Evolutionary conservation across 2,329 filamentous ascomycete species (phyloP), one percentile per base, ranked within the genome.

Genomic region (Exophiala bonariae): DNA sequence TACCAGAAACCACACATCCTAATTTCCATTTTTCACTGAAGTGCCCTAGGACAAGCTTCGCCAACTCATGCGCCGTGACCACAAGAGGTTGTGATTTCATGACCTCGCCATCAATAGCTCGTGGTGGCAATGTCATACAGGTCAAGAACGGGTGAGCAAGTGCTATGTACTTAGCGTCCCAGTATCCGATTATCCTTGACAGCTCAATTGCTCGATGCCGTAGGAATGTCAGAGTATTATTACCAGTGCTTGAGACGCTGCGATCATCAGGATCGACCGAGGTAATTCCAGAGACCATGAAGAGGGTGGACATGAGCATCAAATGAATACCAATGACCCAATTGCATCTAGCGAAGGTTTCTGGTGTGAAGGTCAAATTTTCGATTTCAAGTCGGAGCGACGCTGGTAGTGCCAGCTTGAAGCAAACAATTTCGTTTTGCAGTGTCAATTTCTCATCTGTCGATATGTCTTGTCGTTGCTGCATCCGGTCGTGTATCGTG

Each of bases 291-390:
- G 42, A 37, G n/a, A 49, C 46, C 46, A 53, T 53, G 30, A 49
- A 53, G 17, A 47, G 47, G 10, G 47, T 44, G 4, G 50, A 34
- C 50, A 50, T 53, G 33, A 53, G 28, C 50, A 53, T 53, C 19
- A 53, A 47, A 43, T 53, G 50, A n/a, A 43, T 50, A n/a, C 50
- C 50, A 28, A 53, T 50, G 20, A 53, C 43, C 50, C 50, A 53
- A 18, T 53, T 53, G 26, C 50, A 53, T 4, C 43, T 40, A 14
- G 50, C 34, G 33, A 50, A 53, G 1, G 50, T 47, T 9, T 35
- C n/a, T 3, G 47, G 47, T 13, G 43, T 47, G 32, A 50, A 53
- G 14, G 36, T 30, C 31, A 53, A 18, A 2, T 40, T 46, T 16
- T 53, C 43, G 19, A 39, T 16, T 34, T 53, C 50, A 14, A 53